Base-by-base conservation (phyloP, 129 eudicot species). In the Lactuca saligna region DNA sequence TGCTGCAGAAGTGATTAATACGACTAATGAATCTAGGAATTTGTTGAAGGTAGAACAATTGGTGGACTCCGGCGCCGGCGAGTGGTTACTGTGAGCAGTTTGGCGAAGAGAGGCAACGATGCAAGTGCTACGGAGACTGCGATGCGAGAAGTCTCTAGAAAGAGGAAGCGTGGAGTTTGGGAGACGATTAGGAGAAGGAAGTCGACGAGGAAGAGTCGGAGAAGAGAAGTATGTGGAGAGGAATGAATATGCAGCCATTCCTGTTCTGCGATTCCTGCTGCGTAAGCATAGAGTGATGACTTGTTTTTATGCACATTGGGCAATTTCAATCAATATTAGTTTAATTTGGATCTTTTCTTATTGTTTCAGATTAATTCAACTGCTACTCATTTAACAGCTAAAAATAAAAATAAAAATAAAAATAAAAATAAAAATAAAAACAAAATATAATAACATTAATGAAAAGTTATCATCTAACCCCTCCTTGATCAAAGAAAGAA, bases 1-100 rank as follows among this genome's bases (percentile, higher is more conserved):
- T 35, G 97, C 95, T 15, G 86, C 75, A 1, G 98, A 92, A 49
- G 98, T 69, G 71, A 84, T 63, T 3, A 85, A 60, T 4, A 92
- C 86, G 2, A 89, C 31, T 2, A 86, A 1, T 4, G 86, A 74
- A 37, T 92, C 91, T 9, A 84, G 25, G n/a, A 84, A 31, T 32
- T 73, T 86, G 60, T 50, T 75, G 69, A 63, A 61, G 46, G 79
- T 17, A 0, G 46, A 29, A 25, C 44, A 35, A 63, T 69, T 54
- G 54, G 65, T 54, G 39, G 84, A 75, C 11, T 68, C 68, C 48
- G 79, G 65, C 70, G 68, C 14, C 70, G 81, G 54, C 63, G 70
- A 54, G 32, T 54, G 70, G 70, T 68, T 32, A 14, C 55, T 7
- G 69, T 57, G 79, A 57, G 55, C 15, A 6, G 12, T 7, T 51